Evolutionary conservation across 2,329 filamentous ascomycete genomes (phyloP), one percentile per base, ranked within the genome.

Genomic region (Fusarium papillatum): DNA sequence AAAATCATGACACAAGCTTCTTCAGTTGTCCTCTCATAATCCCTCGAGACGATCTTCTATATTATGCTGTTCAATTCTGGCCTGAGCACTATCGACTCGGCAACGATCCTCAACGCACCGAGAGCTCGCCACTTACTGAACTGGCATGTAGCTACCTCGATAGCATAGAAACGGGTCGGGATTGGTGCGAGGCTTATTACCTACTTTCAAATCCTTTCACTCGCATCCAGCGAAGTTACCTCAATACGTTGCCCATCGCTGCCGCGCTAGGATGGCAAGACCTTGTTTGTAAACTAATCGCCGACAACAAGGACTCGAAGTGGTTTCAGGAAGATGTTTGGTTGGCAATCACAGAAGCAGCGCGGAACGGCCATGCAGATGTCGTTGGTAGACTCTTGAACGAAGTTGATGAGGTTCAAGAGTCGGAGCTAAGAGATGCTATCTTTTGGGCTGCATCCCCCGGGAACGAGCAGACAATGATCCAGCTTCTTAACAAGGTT

Each of bases 11-110:
- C 29, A n/a, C 19, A 5, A 26, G 7, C 6, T 8, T 16, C 4
- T 13, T 10, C 5, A 34, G 11, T 10, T 6, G 17, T 13, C 41
- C 41, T 11, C 31, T 61, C 41, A 2, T 41, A 10, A 8, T 29
- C 13, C 41, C 29, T 19, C 53, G 41, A n/a, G 41, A 26, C 8
- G 39, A 43, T 9, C 22, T 67, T 5, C 19, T 55, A 2, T 9
- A 62, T 0, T 67, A 67, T 39, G 55, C 65, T 19, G 55, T 67
- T 2, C 65, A 8, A 34, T 67, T 62, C 13, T 67, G 65, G 65
- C 7, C 65, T 13, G 19, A 53, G 11, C 65, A 67, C 39, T 67
- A 62, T 39, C 53, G 41, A 19, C 59, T 61, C 24, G 17, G 26
- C 2, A 9, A 38, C 14, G 22, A 16, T 29, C 11, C 13, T 46